A percentile compares a stretch with the other conserved stretches of the same genome.
Evolutionary conservation across 208 protist genomes (phyloP).

Genomic region (Leishmania martiniquensis): DNA sequence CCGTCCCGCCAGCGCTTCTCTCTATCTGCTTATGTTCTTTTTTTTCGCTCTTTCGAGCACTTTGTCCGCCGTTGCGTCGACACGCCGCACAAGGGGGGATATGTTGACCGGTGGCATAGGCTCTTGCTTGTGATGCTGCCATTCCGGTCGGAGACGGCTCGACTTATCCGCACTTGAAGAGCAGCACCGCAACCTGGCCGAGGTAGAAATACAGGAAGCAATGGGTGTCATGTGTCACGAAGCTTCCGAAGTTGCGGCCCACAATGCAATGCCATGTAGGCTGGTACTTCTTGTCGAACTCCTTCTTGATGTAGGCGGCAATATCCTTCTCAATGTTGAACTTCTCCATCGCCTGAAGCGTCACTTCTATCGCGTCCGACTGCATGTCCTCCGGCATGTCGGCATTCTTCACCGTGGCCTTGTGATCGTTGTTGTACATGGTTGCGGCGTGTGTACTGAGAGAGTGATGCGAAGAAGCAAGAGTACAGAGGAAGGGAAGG

Average conservation of each 20-base stretch:
- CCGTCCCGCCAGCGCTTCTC: background rate
- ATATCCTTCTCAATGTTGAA: slow-evolving; percentile 99
- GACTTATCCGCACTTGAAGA: slow-evolving; percentile 94
- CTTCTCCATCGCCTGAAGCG: slow-evolving; percentile 98
- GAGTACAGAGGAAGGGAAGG: background rate
- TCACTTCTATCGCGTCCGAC: slow-evolving; percentile 98
- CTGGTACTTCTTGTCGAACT: slow-evolving; percentile 99
- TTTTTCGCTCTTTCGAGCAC: too few relatives aligned
- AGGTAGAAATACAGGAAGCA: slow-evolving; percentile 99
- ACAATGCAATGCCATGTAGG: slow-evolving; percentile 99
- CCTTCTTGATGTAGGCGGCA: slow-evolving; percentile 99
- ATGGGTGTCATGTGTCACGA: slow-evolving; percentile 99
- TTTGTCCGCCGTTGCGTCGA: background rate
- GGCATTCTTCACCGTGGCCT: slow-evolving; percentile 94
- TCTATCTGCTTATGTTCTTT: too few relatives aligned
- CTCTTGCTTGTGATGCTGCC: background rate
- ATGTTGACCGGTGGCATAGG: background rate
- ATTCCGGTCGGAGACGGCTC: background rate
- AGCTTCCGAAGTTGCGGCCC: slow-evolving; percentile 99
- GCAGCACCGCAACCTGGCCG: slow-evolving; percentile 98
- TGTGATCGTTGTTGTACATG: slow-evolving; percentile 73
- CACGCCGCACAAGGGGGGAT: background rate
- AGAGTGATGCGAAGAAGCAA: background rate
- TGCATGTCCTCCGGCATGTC: slow-evolving; percentile 98
- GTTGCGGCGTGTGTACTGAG: background rate